Percentiles rank a stretch among this genome's conserved stretches.
These are phyloP conservation scores for Trichoderma breve DNA, from an alignment of 2,329 filamentous ascomycete species.

Conservation along the genomic window DNA sequence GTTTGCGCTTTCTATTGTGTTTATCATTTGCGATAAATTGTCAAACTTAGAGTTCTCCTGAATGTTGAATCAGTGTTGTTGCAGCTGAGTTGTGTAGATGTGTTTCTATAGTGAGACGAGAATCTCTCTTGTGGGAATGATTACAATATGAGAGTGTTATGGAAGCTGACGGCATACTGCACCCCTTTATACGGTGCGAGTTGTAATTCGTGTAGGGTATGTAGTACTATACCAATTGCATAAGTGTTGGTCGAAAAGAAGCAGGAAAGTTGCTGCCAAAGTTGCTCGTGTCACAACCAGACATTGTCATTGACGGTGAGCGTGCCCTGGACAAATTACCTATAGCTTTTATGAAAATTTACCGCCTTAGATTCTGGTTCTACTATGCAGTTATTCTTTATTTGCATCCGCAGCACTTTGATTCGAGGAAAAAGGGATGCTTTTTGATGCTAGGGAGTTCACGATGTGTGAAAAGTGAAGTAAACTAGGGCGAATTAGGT, in stretches of 20 bases:
- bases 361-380: background rate
- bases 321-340: background rate
- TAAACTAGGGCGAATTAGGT: background rate
- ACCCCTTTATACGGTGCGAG: background rate
- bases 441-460: background rate
- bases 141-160: background rate
- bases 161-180: background rate
- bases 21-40: constrained; percentile 32
- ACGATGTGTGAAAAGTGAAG: background rate
- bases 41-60: constrained; percentile 60
- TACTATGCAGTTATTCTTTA: rapidly evolving
- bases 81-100: background rate
- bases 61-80: constrained; percentile 30
- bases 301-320: background rate
- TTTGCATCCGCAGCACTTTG: background rate
- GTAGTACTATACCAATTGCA: background rate
- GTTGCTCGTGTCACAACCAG: background rate
- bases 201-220: background rate
- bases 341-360: background rate
- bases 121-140: background rate
- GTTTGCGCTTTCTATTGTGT: constrained; percentile 36
- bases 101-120: background rate
- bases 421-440: background rate
- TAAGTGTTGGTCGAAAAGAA: background rate
- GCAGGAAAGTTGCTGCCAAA: background rate